Base-by-base conservation (phyloP, 192 early-diverging fungal species). In the Funneliformis mosseae region DNA sequence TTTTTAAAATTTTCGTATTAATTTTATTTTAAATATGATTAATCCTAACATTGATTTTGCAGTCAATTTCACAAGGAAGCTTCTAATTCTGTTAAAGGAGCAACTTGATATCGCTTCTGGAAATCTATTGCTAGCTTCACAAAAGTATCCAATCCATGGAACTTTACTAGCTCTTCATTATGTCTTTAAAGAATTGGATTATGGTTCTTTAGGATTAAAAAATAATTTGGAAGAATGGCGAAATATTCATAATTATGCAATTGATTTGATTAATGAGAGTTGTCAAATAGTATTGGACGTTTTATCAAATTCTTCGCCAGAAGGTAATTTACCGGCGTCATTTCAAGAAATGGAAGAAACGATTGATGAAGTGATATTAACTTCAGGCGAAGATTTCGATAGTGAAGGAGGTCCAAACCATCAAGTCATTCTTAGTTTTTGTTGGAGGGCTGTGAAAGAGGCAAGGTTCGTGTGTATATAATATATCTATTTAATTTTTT, bases 381-480 rank as follows among this genome's bases (percentile, higher is more conserved):
- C 84, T 6, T 81, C 71, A 5, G 4, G 11, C 12, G 38, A 41
- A 10, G n/a, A 70, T 43, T 5, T 23, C 9, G 33, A 70, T 21
- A 43, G 68, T 45, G 68, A 43, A 3, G 68, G 43, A 10, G 63
- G 93, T 61, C 81, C 92, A 69, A 93, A 95, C 21, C 92, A 95
- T 74, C 96, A 97, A 80, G 89, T 96, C 6, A 94, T 97, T 70
- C 79, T 98, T 68, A 94, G 94, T 77, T 93, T 93, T 76, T 97
- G 96, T 85, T 98, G 96, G 93, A 88, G 96, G 73, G 93, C 95
- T 18, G 92, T 98, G 67, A 97, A 97, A 81, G 95, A 96, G 80
- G 93, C 94, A 25, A 92, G 93, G 71, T 83, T 80, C 1, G 5
- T 18, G 18, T 81, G 14, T 18, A 23, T 81, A n/a, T 81, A 4